phyloP scores from a whole-genome alignment of 176 grass and related monocot species.

The Thinopyrum elongatum region DNA sequence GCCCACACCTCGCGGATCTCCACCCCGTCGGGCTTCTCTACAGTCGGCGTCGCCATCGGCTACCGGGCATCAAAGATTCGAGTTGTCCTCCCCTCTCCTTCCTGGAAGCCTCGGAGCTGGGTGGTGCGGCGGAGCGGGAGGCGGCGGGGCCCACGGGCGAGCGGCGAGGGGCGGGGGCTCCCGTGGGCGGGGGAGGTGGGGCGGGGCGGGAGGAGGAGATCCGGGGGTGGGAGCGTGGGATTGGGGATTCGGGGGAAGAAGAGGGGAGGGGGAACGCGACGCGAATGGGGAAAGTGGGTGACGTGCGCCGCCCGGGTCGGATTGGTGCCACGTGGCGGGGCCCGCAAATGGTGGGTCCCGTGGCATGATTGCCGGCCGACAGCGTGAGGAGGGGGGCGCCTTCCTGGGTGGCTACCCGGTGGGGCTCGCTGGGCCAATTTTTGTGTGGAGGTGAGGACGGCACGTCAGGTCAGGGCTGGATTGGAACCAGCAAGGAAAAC shows the following conservation, averaged over 20 bases:
- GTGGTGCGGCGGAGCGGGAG: not conserved
- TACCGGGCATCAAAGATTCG: conserved; percentile 44
- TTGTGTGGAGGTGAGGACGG: not conserved
- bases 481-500: not conserved
- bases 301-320: conserved; percentile 38
- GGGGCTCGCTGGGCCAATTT: not conserved
- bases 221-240: conserved; percentile 17
- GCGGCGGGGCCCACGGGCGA: conserved; percentile 11
- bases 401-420: not conserved
- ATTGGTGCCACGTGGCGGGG: conserved; percentile 58
- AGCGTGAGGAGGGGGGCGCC: not conserved
- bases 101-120: conserved; percentile 18
- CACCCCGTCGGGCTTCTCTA: conserved; percentile 48
- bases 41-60: conserved; percentile 36
- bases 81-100: conserved; percentile 9
- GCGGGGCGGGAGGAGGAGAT: conserved; percentile 29
- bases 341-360: not conserved
- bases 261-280: conserved; percentile 3
- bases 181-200: conserved; percentile 18
- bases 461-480: not conserved
- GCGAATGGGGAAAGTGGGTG: conserved; percentile 42
- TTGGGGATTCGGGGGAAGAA: conserved; percentile 37
- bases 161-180: not conserved
- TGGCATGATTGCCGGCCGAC: conserved; percentile 39
- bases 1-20: conserved; percentile 78